phyloP scores from a whole-genome alignment of 495 filamentous ascomycete species.

The Penicillium coprophilum region DNA sequence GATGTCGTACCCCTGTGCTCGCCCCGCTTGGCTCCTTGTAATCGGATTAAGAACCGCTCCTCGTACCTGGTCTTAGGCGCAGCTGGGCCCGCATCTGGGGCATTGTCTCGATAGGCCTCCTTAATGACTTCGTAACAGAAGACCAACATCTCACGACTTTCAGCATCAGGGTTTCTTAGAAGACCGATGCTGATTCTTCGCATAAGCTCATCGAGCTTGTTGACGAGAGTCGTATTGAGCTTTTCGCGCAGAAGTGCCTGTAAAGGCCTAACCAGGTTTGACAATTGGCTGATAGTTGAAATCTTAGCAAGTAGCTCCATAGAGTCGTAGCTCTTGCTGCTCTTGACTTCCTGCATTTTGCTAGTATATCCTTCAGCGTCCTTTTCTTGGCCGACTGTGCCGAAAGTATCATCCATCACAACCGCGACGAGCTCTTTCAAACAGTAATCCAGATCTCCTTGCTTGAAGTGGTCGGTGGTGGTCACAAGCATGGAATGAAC shows the following conservation, averaged over 20 bases:
- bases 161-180: constrained; percentile 70
- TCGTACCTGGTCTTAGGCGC: constrained; percentile 57
- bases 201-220: constrained; percentile 88
- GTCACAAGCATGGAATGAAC: constrained; percentile 86
- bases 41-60: constrained; percentile 71
- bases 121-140: constrained; percentile 95
- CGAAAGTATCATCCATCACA: constrained; percentile 98
- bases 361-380: constrained; percentile 94
- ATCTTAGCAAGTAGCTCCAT: constrained; percentile 89
- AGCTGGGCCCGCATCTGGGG: constrained; percentile 27
- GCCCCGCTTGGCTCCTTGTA: constrained; percentile 68
- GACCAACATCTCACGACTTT: constrained; percentile 73
- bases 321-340: constrained; percentile 94
- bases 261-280: constrained; percentile 71
- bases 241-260: constrained; percentile 77
- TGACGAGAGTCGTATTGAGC: constrained; percentile 71
- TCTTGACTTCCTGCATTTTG: constrained; percentile 96
- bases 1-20: constrained; percentile 62
- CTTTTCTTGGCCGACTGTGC: constrained; percentile 93
- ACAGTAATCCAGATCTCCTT: constrained; percentile 89
- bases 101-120: constrained; percentile 67
- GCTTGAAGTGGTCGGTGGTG: constrained; percentile 67
- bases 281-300: constrained; percentile 71
- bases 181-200: constrained; percentile 80
- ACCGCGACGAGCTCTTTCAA: constrained; percentile 71